Evolutionary conservation across 1,284 basidiomycete species (phyloP).

Genomic region (Thecaphora thlaspeos): DNA sequence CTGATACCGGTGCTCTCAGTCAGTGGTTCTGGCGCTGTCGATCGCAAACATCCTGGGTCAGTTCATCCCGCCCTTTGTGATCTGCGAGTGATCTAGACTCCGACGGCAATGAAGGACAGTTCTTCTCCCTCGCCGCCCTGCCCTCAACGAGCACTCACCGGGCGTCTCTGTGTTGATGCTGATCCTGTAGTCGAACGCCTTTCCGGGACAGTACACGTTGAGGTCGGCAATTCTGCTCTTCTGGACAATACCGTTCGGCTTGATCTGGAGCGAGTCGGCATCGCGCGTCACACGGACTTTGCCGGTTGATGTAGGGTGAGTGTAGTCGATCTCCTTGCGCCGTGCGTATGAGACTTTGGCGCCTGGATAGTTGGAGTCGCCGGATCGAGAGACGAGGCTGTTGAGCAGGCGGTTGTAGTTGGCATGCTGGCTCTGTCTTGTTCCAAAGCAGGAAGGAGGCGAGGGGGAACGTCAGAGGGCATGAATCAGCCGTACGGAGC

Average conservation of each 20-base stretch:
- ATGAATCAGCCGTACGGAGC: no score
- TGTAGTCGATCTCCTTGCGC: constrained; percentile 76
- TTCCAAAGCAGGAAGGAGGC: not conserved
- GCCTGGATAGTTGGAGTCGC: constrained; percentile 59
- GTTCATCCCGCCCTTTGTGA: no score
- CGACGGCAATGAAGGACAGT: no score
- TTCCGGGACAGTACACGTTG: constrained; percentile 80
- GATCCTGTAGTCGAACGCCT: constrained; percentile 83
- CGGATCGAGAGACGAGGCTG: constrained; percentile 60
- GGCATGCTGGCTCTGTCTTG: constrained; percentile 73
- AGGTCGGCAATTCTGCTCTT: constrained; percentile 84
- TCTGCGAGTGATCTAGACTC: no score
- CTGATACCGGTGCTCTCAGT: constrained; percentile 59
- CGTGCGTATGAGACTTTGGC: constrained; percentile 74
- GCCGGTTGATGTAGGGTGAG: constrained; percentile 63
- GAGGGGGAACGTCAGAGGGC: no score
- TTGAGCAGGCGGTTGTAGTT: constrained; percentile 84
- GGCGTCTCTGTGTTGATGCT: constrained; percentile 79
- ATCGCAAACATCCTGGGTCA: no score
- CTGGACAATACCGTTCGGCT: constrained; percentile 61
- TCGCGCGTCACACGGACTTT: constrained; percentile 84
- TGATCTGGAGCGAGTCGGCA: constrained; percentile 69
- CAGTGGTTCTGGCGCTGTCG: constrained; percentile 35
- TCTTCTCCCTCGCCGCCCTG: no score
- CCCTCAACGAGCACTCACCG: constrained; percentile 27